These are phyloP conservation scores for Plasmopara muralis DNA, from an alignment of 352 stramenopile species.

Conservation along the genomic window DNA sequence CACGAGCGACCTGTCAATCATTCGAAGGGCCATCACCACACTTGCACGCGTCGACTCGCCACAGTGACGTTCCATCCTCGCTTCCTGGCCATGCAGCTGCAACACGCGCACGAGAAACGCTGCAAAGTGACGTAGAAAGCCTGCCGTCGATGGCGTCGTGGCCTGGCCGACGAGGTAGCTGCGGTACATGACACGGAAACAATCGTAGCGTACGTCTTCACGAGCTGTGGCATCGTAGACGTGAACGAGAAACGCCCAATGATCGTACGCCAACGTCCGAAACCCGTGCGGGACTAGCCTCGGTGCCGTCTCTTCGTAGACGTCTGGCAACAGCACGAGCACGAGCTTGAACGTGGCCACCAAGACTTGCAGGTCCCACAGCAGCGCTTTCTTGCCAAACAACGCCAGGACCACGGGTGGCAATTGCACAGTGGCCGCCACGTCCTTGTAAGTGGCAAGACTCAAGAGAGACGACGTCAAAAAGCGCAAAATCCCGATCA, in stretches of 20 bases:
- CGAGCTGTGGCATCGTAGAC: slow-evolving; percentile 51
- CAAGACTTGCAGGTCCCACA: slow-evolving; percentile 41
- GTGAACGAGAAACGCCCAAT: slow-evolving; percentile 40
- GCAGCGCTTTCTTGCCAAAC: slow-evolving; percentile 31
- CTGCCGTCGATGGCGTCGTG: slow-evolving; percentile 21
- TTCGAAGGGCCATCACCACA: slow-evolving; percentile 40
- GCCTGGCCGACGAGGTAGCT: slow-evolving; percentile 37
- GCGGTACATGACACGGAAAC: slow-evolving; percentile 44
- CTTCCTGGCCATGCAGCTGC: slow-evolving; percentile 31
- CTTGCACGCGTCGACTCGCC: slow-evolving; percentile 26
- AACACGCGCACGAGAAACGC: slow-evolving; percentile 52
- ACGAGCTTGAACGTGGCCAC: slow-evolving; percentile 54
- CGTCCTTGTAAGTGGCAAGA: slow-evolving; percentile 12
- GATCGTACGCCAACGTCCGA: slow-evolving; percentile 29
- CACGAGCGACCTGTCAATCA: slow-evolving; percentile 35
- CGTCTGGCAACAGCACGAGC: slow-evolving; percentile 37
- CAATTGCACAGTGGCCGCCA: slow-evolving; percentile 25
- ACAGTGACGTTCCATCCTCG: background rate
- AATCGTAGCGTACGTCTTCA: slow-evolving; percentile 47
- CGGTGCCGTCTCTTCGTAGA: slow-evolving; percentile 22
- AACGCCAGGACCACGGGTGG: slow-evolving; percentile 41
- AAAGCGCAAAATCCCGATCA: slow-evolving; percentile 39
- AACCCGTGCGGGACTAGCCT: slow-evolving; percentile 11
- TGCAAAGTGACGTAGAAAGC: slow-evolving; percentile 27
- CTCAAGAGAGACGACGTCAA: slow-evolving; percentile 32